phyloP scores from a whole-genome alignment of 2,329 filamentous ascomycete species.

The Venturia asperata region DNA sequence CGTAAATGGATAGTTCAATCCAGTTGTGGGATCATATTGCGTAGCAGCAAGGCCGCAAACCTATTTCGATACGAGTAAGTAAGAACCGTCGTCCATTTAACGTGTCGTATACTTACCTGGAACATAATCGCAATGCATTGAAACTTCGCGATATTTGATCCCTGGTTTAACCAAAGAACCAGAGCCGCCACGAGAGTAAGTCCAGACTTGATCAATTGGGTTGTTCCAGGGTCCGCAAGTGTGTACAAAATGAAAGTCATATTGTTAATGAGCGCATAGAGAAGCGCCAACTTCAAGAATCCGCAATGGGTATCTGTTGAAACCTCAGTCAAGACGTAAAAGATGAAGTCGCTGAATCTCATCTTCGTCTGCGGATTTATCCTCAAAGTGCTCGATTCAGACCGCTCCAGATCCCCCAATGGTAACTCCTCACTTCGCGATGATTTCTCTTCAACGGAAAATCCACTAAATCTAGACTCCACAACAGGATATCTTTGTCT shows the following conservation, averaged over 20 bases:
- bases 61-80: constrained; percentile 20
- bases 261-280: constrained; percentile 34
- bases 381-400: background rate
- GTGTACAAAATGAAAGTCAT: constrained; percentile 30
- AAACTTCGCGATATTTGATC: constrained; percentile 26
- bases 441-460: background rate
- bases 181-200: constrained; percentile 30
- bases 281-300: constrained; percentile 29
- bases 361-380: background rate
- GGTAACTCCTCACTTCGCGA: background rate
- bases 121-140: constrained; percentile 32
- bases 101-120: constrained; percentile 24
- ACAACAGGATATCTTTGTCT: constrained; percentile 20
- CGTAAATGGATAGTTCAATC: constrained; percentile 27
- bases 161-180: constrained; percentile 28
- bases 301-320: constrained; percentile 29
- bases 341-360: background rate
- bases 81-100: background rate
- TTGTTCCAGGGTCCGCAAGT: constrained; percentile 31
- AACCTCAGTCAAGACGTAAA: constrained; percentile 22
- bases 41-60: constrained; percentile 30
- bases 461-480: background rate
- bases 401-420: background rate
- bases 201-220: constrained; percentile 30
- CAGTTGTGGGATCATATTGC: constrained; percentile 27